A percentile compares a stretch with the other conserved stretches of the same genome.
phyloP scores from a whole-genome alignment of 768 basidiomycete species.

The Mycena indigotica region DNA sequence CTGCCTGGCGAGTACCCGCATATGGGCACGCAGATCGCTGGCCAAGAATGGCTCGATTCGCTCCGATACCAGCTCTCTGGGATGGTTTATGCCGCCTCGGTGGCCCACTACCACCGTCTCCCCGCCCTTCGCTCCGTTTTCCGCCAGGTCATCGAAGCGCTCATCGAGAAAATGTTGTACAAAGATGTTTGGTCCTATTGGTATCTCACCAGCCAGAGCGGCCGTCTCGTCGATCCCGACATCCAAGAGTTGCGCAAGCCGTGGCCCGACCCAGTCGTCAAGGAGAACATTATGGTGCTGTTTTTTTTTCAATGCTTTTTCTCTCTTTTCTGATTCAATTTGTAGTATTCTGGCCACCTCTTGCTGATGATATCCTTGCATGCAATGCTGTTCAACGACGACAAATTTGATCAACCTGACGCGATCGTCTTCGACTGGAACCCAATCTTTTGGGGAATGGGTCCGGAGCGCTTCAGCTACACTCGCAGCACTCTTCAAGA shows the following conservation, averaged over 20 bases:
- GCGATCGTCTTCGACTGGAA: constrained; percentile 17
- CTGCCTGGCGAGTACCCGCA: constrained; percentile 11
- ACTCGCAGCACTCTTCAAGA: constrained; percentile 14
- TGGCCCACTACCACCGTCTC: constrained; percentile 15
- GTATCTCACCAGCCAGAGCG: constrained; percentile 19
- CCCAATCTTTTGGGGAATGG: constrained; percentile 19
- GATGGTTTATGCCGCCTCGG: constrained; percentile 12
- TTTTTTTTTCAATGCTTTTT: background rate
- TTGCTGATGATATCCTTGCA: constrained; percentile 17
- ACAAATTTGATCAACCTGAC: constrained; percentile 19
- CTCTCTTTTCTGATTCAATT: background rate
- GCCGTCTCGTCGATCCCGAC: constrained; percentile 7
- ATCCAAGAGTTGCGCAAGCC: constrained; percentile 16
- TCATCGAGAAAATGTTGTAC: constrained; percentile 15
- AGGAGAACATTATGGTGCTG: constrained; percentile 17
- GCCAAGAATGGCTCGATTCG: constrained; percentile 18
- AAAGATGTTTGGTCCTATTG: constrained; percentile 17
- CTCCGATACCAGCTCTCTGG: constrained; percentile 16
- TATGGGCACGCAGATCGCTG: constrained; percentile 13
- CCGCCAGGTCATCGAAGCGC: constrained; percentile 5
- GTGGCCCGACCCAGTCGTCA: constrained; percentile 8
- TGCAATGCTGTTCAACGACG: constrained; percentile 17
- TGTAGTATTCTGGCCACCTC: constrained; percentile 18
- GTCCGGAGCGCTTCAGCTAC: constrained; percentile 12
- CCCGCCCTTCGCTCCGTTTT: constrained; percentile 17